A percentile compares a stretch with the other conserved stretches of the same genome.
phyloP scores from a whole-genome alignment of 2,329 filamentous ascomycete genomes.

The Neonectria coccinea region DNA sequence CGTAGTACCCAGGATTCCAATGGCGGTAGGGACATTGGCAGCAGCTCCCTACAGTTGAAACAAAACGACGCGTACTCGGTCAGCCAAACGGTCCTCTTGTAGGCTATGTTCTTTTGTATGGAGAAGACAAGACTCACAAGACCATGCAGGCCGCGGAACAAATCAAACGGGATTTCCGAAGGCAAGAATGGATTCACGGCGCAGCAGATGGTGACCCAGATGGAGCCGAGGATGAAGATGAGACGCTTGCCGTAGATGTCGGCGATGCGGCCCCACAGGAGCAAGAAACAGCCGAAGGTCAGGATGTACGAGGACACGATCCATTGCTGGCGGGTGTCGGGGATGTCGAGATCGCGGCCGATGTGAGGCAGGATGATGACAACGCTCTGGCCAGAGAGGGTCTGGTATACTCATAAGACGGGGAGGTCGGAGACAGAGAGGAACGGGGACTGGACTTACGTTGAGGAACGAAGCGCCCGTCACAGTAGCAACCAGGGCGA shows the following conservation, averaged over 20 bases:
- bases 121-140: conserved; percentile 52
- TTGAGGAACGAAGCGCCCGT: conserved; percentile 69
- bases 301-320: conserved; percentile 74
- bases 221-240: conserved; percentile 73
- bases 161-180: conserved; percentile 75
- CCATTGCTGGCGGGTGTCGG: conserved; percentile 72
- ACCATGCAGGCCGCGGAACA: conserved; percentile 75
- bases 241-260: conserved; percentile 75
- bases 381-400: conserved; percentile 45
- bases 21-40: conserved; percentile 76
- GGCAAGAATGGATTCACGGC: conserved; percentile 72
- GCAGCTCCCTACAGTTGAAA: conserved; percentile 65
- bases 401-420: conserved; percentile 27
- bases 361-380: conserved; percentile 66
- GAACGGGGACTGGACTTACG: conserved; percentile 47
- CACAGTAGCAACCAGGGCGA: conserved; percentile 66
- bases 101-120: no score
- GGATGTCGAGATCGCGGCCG: conserved; percentile 66
- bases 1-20: conserved; percentile 76
- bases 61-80: not conserved
- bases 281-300: conserved; percentile 74
- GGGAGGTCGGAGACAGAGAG: not conserved
- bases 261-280: conserved; percentile 75
- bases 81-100: not conserved
- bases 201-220: conserved; percentile 70